These are phyloP conservation scores for Solanum appendiculatum DNA, from an alignment of 257 asterid genomes.

Conservation along the genomic window DNA sequence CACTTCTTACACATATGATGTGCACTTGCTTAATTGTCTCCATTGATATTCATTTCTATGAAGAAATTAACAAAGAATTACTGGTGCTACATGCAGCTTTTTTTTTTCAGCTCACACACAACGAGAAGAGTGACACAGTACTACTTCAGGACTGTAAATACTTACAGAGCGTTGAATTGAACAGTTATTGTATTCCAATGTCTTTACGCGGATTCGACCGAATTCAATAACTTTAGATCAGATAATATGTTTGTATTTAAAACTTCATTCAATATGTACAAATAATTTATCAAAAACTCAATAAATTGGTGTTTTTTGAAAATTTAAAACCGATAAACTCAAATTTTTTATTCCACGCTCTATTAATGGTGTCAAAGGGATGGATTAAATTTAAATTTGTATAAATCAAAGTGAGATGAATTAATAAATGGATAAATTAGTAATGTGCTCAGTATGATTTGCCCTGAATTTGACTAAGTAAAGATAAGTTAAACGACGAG, in stretches of 20 bases:
- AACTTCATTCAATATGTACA: too few relatives aligned
- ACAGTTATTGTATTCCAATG: not conserved
- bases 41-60: not conserved
- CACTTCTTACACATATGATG: not conserved
- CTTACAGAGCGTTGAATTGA: not conserved
- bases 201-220: fast-evolving
- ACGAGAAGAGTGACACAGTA: not conserved
- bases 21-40: not conserved
- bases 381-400: too few relatives aligned
- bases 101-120: not conserved
- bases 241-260: too few relatives aligned
- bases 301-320: too few relatives aligned
- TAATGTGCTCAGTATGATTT: too few relatives aligned
- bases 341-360: too few relatives aligned
- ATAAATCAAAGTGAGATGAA: not conserved
- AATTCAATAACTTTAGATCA: too few relatives aligned
- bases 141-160: not conserved
- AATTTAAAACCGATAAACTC: too few relatives aligned
- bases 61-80: not conserved
- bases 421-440: too few relatives aligned
- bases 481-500: not conserved
- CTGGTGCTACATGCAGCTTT: not conserved
- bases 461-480: not conserved
- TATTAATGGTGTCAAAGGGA: too few relatives aligned
- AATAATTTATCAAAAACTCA: too few relatives aligned